Base-by-base conservation (phyloP, 345 rosid genomes). In the Combretum micranthum region DNA sequence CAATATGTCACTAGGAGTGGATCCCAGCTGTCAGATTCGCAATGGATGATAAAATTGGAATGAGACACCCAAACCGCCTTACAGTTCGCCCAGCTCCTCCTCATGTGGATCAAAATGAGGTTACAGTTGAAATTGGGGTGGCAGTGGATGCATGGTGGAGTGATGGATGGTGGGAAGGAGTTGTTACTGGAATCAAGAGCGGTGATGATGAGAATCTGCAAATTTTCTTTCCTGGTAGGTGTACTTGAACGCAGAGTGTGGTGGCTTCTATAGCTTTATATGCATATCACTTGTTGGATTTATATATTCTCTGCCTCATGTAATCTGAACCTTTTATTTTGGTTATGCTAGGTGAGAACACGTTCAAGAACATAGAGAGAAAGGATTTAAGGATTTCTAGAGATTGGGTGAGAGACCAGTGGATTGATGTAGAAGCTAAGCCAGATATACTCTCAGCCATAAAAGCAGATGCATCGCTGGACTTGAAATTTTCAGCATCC, bases 101-200 rank as follows among this genome's bases (percentile, higher is more conserved):
- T 59, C 74, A 75, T 53, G 57, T 63, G 55, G 65, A 68, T 55
- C 67, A 58, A 69, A 42, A 42, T 48, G 69, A 73, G 21, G 52
- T 57, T 57, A 59, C 72, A 56, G 62, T 65, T 53, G 71, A 58
- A 56, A 48, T 86, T 49, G 98, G 96, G 50, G 56, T 70, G 59
- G 85, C 99, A 48, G 89, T 93, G 57, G 99, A 93, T 83, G 94
- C 88, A 20, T 88, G 99, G 97, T 93, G 99, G 99, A 88, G 90
- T 54, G 99, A 93, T 85, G 99, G 99, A 60, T 93, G 97, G 99
- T 93, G 99, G 96, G 99, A 93, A 75, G 99, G 96, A 44, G 82
- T 89, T 70, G 78, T 87, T 21, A 71, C 71, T 25, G 80, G 79
- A 66, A 66, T 61, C 55, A 70, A 68, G 47, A 58, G 61, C 22